Evolutionary conservation across 352 stramenopile genomes (phyloP).

Genomic region (Nothophytophthora sp.): DNA sequence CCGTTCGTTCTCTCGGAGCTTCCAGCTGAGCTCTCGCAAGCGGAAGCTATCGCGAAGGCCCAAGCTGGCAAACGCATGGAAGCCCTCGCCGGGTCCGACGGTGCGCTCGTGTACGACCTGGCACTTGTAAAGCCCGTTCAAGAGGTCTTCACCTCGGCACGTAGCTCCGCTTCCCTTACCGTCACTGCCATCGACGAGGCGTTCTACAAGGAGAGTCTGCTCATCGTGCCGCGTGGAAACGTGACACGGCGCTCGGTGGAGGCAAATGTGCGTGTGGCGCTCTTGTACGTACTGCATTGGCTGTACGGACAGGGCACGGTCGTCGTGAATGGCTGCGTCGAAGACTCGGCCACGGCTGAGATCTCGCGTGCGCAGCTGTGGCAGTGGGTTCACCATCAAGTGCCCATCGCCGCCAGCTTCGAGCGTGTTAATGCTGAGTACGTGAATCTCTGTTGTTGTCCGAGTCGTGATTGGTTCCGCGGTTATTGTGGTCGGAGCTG

Average conservation of each 20-base stretch:
- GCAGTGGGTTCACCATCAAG: conserved; percentile 73
- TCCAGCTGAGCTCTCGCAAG: conserved; percentile 60
- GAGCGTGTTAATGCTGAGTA: conserved; percentile 41
- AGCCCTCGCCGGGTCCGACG: conserved; percentile 90
- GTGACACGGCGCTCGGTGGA: conserved; percentile 85
- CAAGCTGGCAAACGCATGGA: conserved; percentile 87
- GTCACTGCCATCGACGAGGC: conserved; percentile 25
- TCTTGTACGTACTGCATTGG: conserved; percentile 93
- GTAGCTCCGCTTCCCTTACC: background rate
- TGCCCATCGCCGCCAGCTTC: conserved; percentile 30
- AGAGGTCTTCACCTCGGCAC: conserved; percentile 22
- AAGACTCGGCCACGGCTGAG: conserved; percentile 95
- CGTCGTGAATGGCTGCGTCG: conserved; percentile 91
- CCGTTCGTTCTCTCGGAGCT: conserved; percentile 94
- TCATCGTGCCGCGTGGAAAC: conserved; percentile 48
- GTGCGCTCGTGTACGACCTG: conserved; percentile 94
- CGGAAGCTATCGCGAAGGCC: conserved; percentile 76
- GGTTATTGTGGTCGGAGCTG: too few relatives aligned
- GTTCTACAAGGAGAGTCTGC: conserved; percentile 46
- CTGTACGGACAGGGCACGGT: conserved; percentile 89
- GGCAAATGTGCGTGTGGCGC: conserved; percentile 86
- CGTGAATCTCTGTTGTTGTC: conserved; percentile 8
- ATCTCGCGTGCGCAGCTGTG: conserved; percentile 94
- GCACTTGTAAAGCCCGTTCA: conserved; percentile 78
- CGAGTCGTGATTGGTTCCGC: background rate